phyloP scores from a whole-genome alignment of 225 moss, liverwort and hornwort genomes.

The Marchantia paleacea region DNA sequence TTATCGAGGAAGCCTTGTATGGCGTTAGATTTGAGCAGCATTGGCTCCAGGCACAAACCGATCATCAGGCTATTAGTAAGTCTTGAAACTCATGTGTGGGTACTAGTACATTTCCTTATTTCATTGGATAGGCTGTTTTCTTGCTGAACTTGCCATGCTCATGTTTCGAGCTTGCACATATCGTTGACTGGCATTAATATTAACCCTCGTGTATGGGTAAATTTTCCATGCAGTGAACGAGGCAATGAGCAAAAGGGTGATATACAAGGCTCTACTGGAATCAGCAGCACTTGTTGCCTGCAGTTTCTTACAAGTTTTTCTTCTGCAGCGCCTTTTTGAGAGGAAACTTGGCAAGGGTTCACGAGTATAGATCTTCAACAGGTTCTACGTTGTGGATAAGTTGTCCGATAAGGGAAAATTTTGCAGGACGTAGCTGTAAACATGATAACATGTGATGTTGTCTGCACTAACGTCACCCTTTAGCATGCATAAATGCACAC shows the following conservation, averaged over 20 bases:
- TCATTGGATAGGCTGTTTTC: background rate
- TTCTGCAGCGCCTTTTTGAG: constrained; percentile 70
- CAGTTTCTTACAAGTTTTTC: constrained; percentile 76
- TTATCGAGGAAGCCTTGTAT: constrained; percentile 74
- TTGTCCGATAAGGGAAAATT: background rate
- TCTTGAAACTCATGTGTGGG: background rate
- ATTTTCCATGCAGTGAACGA: constrained; percentile 42
- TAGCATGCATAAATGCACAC: background rate
- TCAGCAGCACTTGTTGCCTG: constrained; percentile 59
- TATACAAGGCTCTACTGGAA: constrained; percentile 72
- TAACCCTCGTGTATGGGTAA: background rate
- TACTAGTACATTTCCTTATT: background rate
- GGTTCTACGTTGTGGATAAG: background rate
- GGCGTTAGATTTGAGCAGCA: constrained; percentile 87
- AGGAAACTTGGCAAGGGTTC: constrained; percentile 53
- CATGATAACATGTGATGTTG: background rate
- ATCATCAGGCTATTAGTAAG: constrained; percentile 65
- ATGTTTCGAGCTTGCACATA: background rate
- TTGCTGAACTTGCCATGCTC: background rate
- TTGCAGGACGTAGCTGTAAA: background rate
- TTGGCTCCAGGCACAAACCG: constrained; percentile 83
- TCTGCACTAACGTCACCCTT: background rate
- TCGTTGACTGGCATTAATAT: background rate
- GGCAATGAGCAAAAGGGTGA: constrained; percentile 60
- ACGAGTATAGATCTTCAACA: constrained; percentile 47